Evolutionary conservation across 169 alveolate species (phyloP), one percentile per base, ranked within the genome.

Genomic region (Eimeria mitis): DNA sequence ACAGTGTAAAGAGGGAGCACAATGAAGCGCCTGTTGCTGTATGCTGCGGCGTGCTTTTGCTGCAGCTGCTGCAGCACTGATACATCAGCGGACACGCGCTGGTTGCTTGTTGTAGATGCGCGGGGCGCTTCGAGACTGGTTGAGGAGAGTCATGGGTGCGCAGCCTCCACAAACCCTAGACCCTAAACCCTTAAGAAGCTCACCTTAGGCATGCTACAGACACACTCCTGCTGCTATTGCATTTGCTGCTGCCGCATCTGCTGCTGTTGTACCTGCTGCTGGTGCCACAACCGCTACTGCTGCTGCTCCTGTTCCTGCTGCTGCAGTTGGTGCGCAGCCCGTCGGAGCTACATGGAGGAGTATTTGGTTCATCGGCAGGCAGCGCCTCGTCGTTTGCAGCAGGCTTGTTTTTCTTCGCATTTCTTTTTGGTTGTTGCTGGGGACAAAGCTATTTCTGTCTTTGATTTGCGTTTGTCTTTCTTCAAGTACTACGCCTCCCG

Each of bases 121-220:
- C 79, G 92, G 49, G 92, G 92, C 28, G 92, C 92, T 42, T 56
- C 92, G 13, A 56, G 92, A 37, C 81, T 37, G 1, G 92, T 85
- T 47, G 81, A 85, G 79, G 92, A 85, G 92, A 85, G 92, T 31
- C 92, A 85, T 68, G 92, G 92, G 92, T 85, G 71, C 81, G 81
- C 37, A 0, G 16, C 37, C 28, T 71, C n/a, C 52, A 11, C 54
- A 71, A 71, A 16, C 28, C 81, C 49, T 71, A 71, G 16, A 37
- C 52, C 81, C 81, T 37, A 68, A 71, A 71, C 81, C 52, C 23
- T 34, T 14, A 14, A 5, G 9, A 23, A 11, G 28, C 16, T 68
- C 76, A 6, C 76, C 19, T 44, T 9, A 14, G 76, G 31, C 25
- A 28, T 31, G 25, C 42, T 2, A 34, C 25, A 19, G 23, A 68